Percentiles rank a stretch among this genome's conserved stretches.
These are phyloP conservation scores for Hyphopichia khmerensis DNA, from an alignment of 1,139 yeast species.

Conservation along the genomic window DNA sequence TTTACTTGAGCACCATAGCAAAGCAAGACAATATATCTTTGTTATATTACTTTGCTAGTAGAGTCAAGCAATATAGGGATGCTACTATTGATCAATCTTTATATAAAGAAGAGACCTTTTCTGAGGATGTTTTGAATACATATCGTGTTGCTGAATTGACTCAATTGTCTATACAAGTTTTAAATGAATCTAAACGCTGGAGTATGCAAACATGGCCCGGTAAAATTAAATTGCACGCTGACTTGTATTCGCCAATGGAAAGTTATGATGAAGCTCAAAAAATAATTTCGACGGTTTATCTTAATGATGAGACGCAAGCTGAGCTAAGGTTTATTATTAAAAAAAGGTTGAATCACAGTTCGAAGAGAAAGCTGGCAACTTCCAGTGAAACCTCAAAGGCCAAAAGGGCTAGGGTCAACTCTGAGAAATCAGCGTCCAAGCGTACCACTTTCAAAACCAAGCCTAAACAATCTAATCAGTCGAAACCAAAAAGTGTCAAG, in stretches of 20 bases:
- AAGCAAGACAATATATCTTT: constrained; percentile 69
- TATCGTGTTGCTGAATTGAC: constrained; percentile 74
- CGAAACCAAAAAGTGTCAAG: constrained; percentile 2
- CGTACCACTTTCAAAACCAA: constrained; percentile 3
- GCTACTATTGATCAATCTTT: constrained; percentile 36
- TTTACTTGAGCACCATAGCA: constrained; percentile 60
- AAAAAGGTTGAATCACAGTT: constrained; percentile 18
- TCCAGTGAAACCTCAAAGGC: neutral
- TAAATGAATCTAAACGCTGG: constrained; percentile 64
- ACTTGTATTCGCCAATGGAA: constrained; percentile 59
- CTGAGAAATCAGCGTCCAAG: constrained; percentile 1
- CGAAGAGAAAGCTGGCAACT: constrained; percentile 10
- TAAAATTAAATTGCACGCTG: constrained; percentile 63
- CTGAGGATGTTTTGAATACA: constrained; percentile 37
- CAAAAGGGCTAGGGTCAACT: constrained; percentile 1
- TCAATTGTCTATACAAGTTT: constrained; percentile 61
- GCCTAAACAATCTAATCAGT: constrained; percentile 1
- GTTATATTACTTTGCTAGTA: constrained; percentile 71
- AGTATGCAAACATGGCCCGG: constrained; percentile 81
- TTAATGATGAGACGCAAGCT: constrained; percentile 42
- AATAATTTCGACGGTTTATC: constrained; percentile 46
- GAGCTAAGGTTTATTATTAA: constrained; percentile 26
- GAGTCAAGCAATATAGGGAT: constrained; percentile 80
- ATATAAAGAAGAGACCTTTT: constrained; percentile 27
- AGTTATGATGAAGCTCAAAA: constrained; percentile 44